phyloP scores from a whole-genome alignment of 805 yeast genomes.

The Deakozyma indianensis region DNA sequence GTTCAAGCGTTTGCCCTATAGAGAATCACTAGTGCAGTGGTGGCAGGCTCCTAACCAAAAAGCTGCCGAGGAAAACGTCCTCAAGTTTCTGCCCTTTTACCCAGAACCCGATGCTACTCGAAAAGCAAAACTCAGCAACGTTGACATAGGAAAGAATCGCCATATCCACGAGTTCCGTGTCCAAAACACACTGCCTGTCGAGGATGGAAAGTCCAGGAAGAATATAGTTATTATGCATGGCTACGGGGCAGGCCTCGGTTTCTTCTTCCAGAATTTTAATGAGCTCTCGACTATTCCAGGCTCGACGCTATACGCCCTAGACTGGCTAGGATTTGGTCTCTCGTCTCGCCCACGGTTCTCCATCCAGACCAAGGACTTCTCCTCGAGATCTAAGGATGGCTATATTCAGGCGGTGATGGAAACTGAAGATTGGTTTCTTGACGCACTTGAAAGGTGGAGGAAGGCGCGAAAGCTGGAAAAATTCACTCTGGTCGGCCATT shows the following conservation, averaged over 20 bases:
- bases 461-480: constrained; percentile 31
- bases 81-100: neutral
- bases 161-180: constrained; percentile 64
- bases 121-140: neutral
- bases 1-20: neutral
- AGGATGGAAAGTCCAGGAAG: constrained; percentile 20
- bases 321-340: constrained; percentile 80
- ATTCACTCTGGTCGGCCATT: constrained; percentile 67
- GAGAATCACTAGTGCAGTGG: neutral
- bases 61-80: neutral
- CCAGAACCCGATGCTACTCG: neutral
- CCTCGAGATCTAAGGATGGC: constrained; percentile 18
- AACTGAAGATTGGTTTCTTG: constrained; percentile 37
- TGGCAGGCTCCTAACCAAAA: neutral
- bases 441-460: constrained; percentile 55
- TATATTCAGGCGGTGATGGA: constrained; percentile 14
- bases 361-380: constrained; percentile 10
- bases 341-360: constrained; percentile 64
- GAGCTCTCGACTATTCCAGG: constrained; percentile 24
- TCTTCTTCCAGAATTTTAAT: constrained; percentile 59
- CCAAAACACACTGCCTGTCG: constrained; percentile 8
- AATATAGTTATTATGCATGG: constrained; percentile 76
- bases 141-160: neutral
- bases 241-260: constrained; percentile 82
- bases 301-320: constrained; percentile 77